phyloP scores from a whole-genome alignment of 352 stramenopile genomes.

The Globisporangium acanthophoron region DNA sequence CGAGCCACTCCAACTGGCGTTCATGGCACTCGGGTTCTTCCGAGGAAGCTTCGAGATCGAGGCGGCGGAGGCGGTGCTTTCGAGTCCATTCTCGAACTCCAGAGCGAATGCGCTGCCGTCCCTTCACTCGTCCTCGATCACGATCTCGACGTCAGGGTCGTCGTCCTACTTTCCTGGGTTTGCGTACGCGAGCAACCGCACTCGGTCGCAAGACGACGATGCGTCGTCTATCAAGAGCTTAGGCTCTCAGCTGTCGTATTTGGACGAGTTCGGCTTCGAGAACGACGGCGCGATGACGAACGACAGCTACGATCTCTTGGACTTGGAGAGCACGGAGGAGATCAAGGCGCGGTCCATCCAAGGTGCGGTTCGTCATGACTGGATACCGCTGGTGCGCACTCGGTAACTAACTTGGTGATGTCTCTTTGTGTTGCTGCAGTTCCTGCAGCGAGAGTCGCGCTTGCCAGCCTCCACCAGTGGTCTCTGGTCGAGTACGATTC shows the following conservation, averaged over 20 bases:
- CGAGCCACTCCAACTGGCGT: constrained; percentile 59
- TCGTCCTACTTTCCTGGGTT: constrained; percentile 46
- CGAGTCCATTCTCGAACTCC: constrained; percentile 26
- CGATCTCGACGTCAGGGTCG: constrained; percentile 24
- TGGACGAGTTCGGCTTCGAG: constrained; percentile 70
- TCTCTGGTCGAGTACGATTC: constrained; percentile 77
- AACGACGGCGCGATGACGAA: constrained; percentile 79
- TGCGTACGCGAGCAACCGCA: constrained; percentile 35
- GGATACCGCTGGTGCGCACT: not conserved
- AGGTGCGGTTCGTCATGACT: constrained; percentile 13
- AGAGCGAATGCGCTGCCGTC: constrained; percentile 10
- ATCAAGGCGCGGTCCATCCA: constrained; percentile 40
- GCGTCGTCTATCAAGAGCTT: constrained; percentile 48
- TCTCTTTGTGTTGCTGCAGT: constrained; percentile 15
- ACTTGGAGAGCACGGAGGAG: constrained; percentile 68
- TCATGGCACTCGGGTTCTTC: constrained; percentile 83
- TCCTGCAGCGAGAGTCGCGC: constrained; percentile 37
- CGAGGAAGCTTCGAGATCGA: constrained; percentile 69
- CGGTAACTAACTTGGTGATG: not conserved
- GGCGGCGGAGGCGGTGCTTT: constrained; percentile 64
- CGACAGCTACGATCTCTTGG: constrained; percentile 70
- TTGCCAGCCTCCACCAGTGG: constrained; percentile 70
- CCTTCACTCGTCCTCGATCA: constrained; percentile 6
- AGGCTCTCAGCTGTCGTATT: constrained; percentile 55
- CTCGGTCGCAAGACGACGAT: constrained; percentile 37